A percentile compares a stretch with the other conserved stretches of the same genome.
phyloP scores from a whole-genome alignment of 805 yeast genomes.

The Saturnispora hagleri region DNA sequence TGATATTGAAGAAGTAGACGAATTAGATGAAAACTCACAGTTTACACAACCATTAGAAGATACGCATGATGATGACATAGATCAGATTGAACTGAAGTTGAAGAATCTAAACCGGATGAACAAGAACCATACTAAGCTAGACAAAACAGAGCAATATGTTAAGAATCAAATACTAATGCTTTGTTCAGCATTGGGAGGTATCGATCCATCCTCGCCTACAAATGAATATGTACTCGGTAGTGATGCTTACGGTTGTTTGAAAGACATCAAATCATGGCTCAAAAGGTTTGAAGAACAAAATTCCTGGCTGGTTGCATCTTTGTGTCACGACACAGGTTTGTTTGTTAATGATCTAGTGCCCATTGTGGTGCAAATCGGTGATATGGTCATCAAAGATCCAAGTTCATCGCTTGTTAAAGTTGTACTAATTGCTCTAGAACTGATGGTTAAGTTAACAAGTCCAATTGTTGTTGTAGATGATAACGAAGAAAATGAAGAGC shows the following conservation, averaged over 20 bases:
- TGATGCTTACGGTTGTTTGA: constrained; percentile 78
- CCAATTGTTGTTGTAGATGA: constrained; percentile 54
- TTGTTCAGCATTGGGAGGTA: constrained; percentile 87
- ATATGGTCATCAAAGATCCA: background rate
- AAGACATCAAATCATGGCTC: constrained; percentile 85
- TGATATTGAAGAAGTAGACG: background rate
- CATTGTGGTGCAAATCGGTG: constrained; percentile 48
- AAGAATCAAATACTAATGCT: constrained; percentile 71
- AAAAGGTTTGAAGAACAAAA: constrained; percentile 70
- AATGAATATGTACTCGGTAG: constrained; percentile 66
- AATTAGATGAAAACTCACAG: background rate
- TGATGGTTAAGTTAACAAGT: constrained; percentile 79
- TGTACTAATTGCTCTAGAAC: constrained; percentile 38
- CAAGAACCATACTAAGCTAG: background rate
- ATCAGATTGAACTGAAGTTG: constrained; percentile 1
- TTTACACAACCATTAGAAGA: constrained; percentile 2
- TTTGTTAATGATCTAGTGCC: constrained; percentile 65
- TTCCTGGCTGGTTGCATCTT: constrained; percentile 75
- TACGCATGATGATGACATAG: constrained; percentile 1
- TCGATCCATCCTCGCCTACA: constrained; percentile 45
- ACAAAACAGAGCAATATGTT: constrained; percentile 30
- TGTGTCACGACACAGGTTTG: constrained; percentile 73
- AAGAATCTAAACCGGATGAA: background rate
- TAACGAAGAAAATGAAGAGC: constrained; percentile 48
- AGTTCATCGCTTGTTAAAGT: background rate